Conservation (phyloP, 257 asterid species). For the Schizonepeta tenuifolia region DNA sequence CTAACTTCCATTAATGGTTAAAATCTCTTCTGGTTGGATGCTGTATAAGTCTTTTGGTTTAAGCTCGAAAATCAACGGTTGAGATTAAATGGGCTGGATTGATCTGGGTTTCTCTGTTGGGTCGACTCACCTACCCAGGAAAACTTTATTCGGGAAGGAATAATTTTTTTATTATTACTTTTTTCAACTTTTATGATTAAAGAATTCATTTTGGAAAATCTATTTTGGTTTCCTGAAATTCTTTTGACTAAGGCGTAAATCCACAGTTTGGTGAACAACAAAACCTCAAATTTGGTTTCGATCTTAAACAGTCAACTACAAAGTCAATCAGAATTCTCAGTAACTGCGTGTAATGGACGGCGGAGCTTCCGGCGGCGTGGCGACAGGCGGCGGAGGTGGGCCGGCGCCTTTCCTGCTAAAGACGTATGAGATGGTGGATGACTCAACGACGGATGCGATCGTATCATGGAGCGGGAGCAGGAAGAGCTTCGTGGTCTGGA, state of each 20-base stretch:
- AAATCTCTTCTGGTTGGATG: no score
- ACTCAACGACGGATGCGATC: constrained; percentile 66
- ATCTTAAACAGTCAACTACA: background rate
- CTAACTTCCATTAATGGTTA: background rate
- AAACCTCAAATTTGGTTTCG: background rate
- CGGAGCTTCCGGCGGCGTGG: background rate
- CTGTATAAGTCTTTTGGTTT: no score
- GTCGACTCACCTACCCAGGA: constrained; percentile 12
- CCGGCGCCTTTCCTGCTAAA: constrained; percentile 88
- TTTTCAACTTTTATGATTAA: no score
- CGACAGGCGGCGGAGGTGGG: constrained; percentile 57
- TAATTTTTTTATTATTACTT: background rate
- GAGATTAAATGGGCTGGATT: background rate
- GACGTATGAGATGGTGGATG: constrained; percentile 95
- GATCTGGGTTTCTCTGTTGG: constrained; percentile 4
- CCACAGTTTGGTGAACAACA: background rate
- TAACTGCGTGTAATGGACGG: constrained; percentile 45
- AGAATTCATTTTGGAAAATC: background rate
- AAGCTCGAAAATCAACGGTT: background rate
- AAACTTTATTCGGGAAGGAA: background rate
- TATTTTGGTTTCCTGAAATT: no score
- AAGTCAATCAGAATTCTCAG: constrained; percentile 12
- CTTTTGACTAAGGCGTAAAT: background rate
- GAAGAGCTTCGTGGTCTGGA: constrained; percentile 88
- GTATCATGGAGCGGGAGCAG: constrained; percentile 73